Conservation (phyloP, 1,284 basidiomycete species). For the Athelia sp. region DNA sequence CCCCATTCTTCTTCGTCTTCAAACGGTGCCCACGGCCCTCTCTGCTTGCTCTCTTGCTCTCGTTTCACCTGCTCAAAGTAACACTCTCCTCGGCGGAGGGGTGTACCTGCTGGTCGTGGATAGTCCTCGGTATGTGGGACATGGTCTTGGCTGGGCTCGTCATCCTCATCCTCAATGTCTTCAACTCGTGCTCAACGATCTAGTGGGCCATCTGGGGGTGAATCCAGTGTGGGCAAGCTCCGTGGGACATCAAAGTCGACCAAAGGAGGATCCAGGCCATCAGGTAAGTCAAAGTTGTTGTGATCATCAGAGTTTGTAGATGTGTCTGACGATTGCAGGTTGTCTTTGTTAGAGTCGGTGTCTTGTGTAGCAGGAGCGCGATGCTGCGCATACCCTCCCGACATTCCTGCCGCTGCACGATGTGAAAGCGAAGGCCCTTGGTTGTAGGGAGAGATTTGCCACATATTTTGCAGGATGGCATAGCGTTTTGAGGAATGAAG, state of each 20-base stretch:
- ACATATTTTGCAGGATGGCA: too few relatives aligned
- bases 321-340: not conserved
- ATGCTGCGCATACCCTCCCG: not conserved
- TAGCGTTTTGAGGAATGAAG: too few relatives aligned
- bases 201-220: not conserved
- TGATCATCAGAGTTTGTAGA: not conserved
- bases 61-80: not conserved
- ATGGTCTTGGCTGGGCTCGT: not conserved
- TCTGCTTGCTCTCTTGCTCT: not conserved
- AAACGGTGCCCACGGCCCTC: not conserved
- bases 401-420: not conserved
- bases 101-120: not conserved
- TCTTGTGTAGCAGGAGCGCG: not conserved
- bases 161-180: conserved; percentile 2
- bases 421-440: not conserved
- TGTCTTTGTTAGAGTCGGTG: not conserved
- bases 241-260: not conserved
- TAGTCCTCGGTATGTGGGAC: not conserved
- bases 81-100: not conserved
- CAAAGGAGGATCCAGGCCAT: not conserved
- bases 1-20: conserved; percentile 2
- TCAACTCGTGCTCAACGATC: not conserved
- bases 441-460: not conserved
- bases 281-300: not conserved
- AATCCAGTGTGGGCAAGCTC: not conserved